Evolutionary conservation across 352 stramenopile species (phyloP).

Genomic region (Phytophthora foliorum): DNA sequence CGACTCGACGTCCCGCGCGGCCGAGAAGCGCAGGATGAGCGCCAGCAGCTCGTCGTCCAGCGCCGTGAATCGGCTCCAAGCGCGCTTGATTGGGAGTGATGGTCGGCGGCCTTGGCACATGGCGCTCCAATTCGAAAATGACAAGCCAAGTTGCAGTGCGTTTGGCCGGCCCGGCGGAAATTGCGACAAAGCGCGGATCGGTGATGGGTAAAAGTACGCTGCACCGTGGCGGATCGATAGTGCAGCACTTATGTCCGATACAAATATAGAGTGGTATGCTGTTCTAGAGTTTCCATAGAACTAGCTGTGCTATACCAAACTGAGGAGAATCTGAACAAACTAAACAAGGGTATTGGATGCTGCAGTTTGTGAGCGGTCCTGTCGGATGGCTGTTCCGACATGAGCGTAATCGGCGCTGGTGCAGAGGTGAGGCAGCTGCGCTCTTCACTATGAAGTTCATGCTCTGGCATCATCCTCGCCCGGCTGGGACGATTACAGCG

Average conservation of each 20-base stretch:
- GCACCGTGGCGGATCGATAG: no score
- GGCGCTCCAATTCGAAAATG: conserved; percentile 30
- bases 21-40: conserved; percentile 48
- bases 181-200: conserved; percentile 18
- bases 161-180: conserved; percentile 14
- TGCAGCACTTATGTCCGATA: neutral
- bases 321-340: no score
- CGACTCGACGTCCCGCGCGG: conserved; percentile 65
- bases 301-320: no score
- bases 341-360: no score
- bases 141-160: conserved; percentile 13
- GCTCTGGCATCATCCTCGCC: neutral
- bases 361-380: no score
- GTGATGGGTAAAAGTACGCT: conserved; percentile 24
- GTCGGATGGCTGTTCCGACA: no score
- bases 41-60: conserved; percentile 67
- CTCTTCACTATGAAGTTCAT: no score
- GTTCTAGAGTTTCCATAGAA: no score
- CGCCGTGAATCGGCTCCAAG: conserved; percentile 27
- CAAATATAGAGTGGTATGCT: no score
- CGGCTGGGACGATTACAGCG: neutral
- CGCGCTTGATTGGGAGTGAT: conserved; percentile 20
- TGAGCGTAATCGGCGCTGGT: no score
- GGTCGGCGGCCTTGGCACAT: conserved; percentile 32
- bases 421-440: no score